Conservation (phyloP, 495 filamentous ascomycete genomes). For the Poronia punctata region DNA sequence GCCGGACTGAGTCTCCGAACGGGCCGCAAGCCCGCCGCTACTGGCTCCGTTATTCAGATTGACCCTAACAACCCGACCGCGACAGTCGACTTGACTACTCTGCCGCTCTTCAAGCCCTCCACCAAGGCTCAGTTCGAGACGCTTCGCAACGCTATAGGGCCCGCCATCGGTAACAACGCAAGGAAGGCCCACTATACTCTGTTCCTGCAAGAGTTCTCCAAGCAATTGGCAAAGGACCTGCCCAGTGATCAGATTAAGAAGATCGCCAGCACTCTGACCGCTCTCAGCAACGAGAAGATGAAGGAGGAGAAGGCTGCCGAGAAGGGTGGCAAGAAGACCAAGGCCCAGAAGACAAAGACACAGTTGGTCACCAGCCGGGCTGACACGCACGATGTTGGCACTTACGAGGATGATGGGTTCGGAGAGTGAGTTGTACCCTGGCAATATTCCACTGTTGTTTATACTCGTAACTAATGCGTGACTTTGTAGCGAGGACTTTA, state of each 20-base stretch:
- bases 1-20: slow-evolving; percentile 59
- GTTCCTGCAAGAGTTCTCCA: slow-evolving; percentile 86
- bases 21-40: slow-evolving; percentile 50
- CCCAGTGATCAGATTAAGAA: slow-evolving; percentile 92
- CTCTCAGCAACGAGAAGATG: slow-evolving; percentile 94
- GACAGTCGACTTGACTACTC: slow-evolving; percentile 67
- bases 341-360: slow-evolving; percentile 90
- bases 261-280: slow-evolving; percentile 74
- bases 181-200: slow-evolving; percentile 87
- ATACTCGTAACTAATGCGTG: slow-evolving; percentile 21
- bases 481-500: slow-evolving; percentile 44
- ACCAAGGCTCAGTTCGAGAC: slow-evolving; percentile 78
- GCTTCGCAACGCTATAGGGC: slow-evolving; percentile 66
- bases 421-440: slow-evolving; percentile 57
- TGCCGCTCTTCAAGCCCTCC: slow-evolving; percentile 81
- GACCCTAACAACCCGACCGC: slow-evolving; percentile 66
- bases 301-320: slow-evolving; percentile 94
- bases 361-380: slow-evolving; percentile 66
- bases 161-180: slow-evolving; percentile 61
- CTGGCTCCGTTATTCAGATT: slow-evolving; percentile 56
- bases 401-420: slow-evolving; percentile 69
- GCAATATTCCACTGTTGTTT: not conserved
- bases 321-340: slow-evolving; percentile 93
- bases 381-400: slow-evolving; percentile 57
- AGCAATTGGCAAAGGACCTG: slow-evolving; percentile 80